Evolutionary conservation across 805 yeast species (phyloP).

Genomic region (Lachancea waltii): DNA sequence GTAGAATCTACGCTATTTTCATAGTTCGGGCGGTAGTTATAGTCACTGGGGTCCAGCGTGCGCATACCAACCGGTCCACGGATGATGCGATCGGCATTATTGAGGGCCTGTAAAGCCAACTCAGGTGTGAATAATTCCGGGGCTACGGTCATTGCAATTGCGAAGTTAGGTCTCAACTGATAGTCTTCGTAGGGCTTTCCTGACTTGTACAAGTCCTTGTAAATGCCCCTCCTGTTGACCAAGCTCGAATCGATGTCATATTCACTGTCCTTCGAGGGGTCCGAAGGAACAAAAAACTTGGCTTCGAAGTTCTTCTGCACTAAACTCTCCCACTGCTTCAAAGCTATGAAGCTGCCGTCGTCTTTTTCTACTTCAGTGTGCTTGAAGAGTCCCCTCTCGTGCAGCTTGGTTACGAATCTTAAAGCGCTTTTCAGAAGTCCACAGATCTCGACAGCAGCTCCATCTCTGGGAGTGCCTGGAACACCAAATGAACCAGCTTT

Average conservation of each 20-base stretch:
- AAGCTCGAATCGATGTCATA: constrained; percentile 57
- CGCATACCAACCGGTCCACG: constrained; percentile 90
- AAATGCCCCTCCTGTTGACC: constrained; percentile 87
- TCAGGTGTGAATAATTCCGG: constrained; percentile 76
- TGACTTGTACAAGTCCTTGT: constrained; percentile 75
- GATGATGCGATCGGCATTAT: constrained; percentile 61
- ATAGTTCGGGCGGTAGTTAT: constrained; percentile 87
- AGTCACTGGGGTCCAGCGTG: constrained; percentile 88
- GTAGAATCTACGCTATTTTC: constrained; percentile 69
- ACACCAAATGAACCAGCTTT: constrained; percentile 79
- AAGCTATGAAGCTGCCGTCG: constrained; percentile 50
- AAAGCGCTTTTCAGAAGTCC: constrained; percentile 81
- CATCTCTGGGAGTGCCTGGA: constrained; percentile 98
- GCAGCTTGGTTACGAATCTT: constrained; percentile 65
- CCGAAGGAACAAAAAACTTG: constrained; percentile 67
- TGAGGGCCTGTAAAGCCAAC: constrained; percentile 58
- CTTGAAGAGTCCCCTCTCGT: constrained; percentile 48
- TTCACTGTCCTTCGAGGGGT: constrained; percentile 51
- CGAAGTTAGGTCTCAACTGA: constrained; percentile 85
- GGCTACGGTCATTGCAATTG: constrained; percentile 90
- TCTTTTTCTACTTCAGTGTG: constrained; percentile 51
- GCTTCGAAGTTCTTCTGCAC: constrained; percentile 70
- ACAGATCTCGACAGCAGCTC: constrained; percentile 89
- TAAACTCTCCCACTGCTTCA: constrained; percentile 66
- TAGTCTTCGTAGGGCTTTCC: constrained; percentile 92